Conservation (phyloP, 2,329 filamentous ascomycete genomes). For the Cryphonectria parasitica region DNA sequence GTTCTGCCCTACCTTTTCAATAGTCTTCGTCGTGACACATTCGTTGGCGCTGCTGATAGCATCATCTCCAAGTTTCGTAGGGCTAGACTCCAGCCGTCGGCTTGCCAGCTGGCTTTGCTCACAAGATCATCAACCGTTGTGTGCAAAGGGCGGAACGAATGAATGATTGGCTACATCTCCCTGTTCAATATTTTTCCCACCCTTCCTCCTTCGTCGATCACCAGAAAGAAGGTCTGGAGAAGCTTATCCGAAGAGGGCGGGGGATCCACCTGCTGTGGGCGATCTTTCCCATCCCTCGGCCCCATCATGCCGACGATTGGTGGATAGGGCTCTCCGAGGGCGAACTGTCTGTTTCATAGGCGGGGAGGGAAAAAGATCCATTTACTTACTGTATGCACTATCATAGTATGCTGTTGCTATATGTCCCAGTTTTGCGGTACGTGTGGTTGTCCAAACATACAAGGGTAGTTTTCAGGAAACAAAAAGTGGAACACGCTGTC, state of each 20-base stretch:
- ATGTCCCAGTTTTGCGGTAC: too few species aligned
- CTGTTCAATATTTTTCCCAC: not conserved
- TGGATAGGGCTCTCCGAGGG: slow-evolving; percentile 5
- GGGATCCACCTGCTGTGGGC: not conserved
- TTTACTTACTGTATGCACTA: not conserved
- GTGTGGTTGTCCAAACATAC: not conserved
- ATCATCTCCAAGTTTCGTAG: not conserved
- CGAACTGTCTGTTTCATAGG: not conserved
- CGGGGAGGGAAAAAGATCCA: too few species aligned
- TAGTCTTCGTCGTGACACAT: not conserved
- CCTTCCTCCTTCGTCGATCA: not conserved
- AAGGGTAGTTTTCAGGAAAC: not conserved
- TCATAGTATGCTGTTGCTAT: not conserved
- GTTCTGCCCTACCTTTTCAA: not conserved
- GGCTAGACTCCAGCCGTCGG: not conserved
- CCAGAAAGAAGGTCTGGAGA: slow-evolving; percentile 3
- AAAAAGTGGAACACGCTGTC: not conserved
- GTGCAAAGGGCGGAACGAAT: not conserved
- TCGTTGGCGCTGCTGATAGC: not conserved
- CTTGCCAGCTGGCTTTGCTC: not conserved
- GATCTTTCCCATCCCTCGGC: not conserved
- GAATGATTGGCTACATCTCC: not conserved
- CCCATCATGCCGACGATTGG: slow-evolving; percentile 9
- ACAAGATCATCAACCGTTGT: not conserved
- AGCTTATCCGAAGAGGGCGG: not conserved